These are phyloP conservation scores for Coemansia asiatica DNA, from an alignment of 192 early-diverging fungal species.

Conservation along the genomic window DNA sequence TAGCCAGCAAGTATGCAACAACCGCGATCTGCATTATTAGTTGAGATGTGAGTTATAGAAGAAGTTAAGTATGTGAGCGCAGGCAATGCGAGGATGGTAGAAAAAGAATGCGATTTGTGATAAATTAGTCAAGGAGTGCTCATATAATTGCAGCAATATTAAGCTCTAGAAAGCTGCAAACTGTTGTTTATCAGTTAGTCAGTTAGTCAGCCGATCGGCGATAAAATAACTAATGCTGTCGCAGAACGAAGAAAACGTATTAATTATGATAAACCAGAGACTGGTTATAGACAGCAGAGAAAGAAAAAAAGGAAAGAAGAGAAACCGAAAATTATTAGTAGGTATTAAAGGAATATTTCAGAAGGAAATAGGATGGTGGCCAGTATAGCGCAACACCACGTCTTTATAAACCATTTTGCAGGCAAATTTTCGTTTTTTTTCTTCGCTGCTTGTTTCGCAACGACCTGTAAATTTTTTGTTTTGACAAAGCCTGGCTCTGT, in stretches of 20 bases:
- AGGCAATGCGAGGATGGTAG: not conserved
- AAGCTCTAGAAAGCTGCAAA: not conserved
- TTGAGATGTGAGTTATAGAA: not conserved
- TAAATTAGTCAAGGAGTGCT: not conserved
- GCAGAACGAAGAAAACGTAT: not conserved
- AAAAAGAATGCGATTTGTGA: not conserved
- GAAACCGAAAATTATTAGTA: not conserved
- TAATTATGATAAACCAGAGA: not conserved
- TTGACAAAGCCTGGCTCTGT: not conserved
- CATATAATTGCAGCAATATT: not conserved
- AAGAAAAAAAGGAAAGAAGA: not conserved
- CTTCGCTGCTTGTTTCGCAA: not conserved
- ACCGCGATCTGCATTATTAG: constrained; percentile 36
- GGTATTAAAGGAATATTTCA: not conserved
- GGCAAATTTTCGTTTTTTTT: not conserved
- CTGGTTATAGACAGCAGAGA: not conserved
- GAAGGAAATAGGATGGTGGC: not conserved
- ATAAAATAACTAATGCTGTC: not conserved
- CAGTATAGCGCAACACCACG: not conserved
- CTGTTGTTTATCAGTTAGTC: no score
- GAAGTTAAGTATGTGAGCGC: not conserved
- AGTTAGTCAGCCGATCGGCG: no score
- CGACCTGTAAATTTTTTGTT: not conserved
- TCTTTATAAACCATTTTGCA: not conserved
- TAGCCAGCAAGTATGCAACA: constrained; percentile 25